Conservation (phyloP, 257 asterid species). For the Nicotiana tomentosiformis region DNA sequence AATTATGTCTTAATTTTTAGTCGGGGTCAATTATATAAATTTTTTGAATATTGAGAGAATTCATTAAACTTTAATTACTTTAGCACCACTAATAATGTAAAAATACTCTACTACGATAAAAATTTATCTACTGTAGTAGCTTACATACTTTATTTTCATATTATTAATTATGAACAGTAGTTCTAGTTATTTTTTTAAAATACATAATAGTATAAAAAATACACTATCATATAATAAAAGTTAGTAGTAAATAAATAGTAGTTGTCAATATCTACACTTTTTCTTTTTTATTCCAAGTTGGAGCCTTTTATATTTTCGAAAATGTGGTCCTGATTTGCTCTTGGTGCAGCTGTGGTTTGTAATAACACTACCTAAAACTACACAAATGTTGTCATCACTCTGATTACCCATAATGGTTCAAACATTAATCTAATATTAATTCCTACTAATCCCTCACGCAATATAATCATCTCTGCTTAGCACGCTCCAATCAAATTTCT, state of each 20-base stretch:
- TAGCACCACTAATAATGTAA: too few relatives aligned
- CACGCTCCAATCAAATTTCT: neutral
- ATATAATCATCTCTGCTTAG: neutral
- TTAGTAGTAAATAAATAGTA: too few relatives aligned
- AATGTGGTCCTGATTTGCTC: slow-evolving; percentile 3
- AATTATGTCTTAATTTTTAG: neutral
- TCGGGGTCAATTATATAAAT: neutral
- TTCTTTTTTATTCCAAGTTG: neutral
- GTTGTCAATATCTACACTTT: too few relatives aligned
- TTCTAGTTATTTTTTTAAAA: neutral
- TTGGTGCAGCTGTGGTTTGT: slow-evolving; percentile 1
- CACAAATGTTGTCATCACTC: neutral
- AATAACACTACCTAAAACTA: slow-evolving; percentile 4
- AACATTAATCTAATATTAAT: neutral
- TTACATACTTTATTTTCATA: neutral
- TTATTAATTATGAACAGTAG: neutral
- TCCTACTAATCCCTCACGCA: neutral
- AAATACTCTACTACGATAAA: too few relatives aligned
- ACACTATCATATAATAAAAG: too few relatives aligned
- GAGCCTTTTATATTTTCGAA: neutral
- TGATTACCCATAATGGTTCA: slow-evolving; percentile 4
- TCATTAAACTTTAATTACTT: neutral
- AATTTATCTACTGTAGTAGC: too few relatives aligned
- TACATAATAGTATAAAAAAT: neutral
- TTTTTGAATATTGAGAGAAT: neutral